A percentile compares a stretch with the other conserved stretches of the same genome.
Conservation (phyloP, 1,139 yeast species). For the Yamadazyma atmosphaerica region DNA sequence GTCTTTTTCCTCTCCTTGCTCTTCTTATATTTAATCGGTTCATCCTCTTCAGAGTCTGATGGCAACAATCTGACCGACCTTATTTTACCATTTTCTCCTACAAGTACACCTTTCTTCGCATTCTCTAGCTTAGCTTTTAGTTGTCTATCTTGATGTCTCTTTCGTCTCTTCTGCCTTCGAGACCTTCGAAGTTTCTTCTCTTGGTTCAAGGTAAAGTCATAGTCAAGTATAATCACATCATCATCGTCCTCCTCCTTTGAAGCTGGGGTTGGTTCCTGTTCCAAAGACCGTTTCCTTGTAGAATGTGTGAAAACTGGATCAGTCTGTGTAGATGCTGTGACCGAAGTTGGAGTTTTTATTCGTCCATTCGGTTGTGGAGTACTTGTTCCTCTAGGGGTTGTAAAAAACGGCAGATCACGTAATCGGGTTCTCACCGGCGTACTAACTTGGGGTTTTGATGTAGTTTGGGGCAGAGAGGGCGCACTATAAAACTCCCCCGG, state of each 20-base stretch:
- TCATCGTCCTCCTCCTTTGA: neutral
- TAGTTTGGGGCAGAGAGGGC: too few relatives aligned
- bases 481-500: too few relatives aligned
- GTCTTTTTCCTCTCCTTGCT: too few relatives aligned
- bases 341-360: neutral
- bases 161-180: constrained; percentile 1
- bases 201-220: neutral
- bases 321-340: neutral
- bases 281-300: neutral
- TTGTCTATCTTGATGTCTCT: neutral
- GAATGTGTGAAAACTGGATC: neutral
- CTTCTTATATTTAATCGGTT: too few relatives aligned
- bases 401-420: too few relatives aligned
- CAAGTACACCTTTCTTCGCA: neutral
- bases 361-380: too few relatives aligned
- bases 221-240: neutral
- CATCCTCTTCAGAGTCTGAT: constrained; percentile 3
- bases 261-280: neutral
- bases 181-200: neutral
- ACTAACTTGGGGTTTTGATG: too few relatives aligned
- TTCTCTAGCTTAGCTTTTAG: neutral
- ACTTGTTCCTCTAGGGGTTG: too few relatives aligned
- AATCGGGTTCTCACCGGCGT: too few relatives aligned
- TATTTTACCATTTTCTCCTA: neutral
- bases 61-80: constrained; percentile 1